Percentiles rank a stretch among this genome's conserved stretches.
Evolutionary conservation across 1,284 basidiomycete species (phyloP).

Genomic region (Irpex sp.): DNA sequence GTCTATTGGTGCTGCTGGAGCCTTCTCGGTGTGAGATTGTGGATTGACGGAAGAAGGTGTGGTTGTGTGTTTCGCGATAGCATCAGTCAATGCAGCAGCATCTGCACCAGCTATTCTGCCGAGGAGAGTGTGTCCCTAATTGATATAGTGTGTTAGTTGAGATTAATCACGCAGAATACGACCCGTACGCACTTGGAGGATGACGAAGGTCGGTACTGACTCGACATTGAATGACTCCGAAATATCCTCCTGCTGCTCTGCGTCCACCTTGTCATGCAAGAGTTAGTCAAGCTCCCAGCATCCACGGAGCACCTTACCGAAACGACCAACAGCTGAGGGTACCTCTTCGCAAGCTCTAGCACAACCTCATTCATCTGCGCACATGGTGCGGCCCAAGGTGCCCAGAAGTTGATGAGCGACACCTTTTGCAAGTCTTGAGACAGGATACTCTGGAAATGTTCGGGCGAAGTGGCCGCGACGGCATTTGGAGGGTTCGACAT

Average conservation of each 20-base stretch:
- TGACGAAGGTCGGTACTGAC: slow-evolving; percentile 84
- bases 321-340: slow-evolving; percentile 71
- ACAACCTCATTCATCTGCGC: slow-evolving; percentile 82
- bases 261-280: slow-evolving; percentile 68
- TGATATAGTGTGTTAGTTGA: slow-evolving; percentile 9
- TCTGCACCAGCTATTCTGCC: slow-evolving; percentile 83
- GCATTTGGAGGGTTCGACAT: slow-evolving; percentile 37
- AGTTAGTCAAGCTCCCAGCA: neutral
- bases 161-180: slow-evolving; percentile 18
- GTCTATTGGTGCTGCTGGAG: slow-evolving; percentile 30
- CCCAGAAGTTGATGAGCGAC: slow-evolving; percentile 91
- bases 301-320: slow-evolving; percentile 43
- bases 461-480: slow-evolving; percentile 55
- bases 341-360: slow-evolving; percentile 66
- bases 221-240: slow-evolving; percentile 93
- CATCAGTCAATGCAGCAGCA: slow-evolving; percentile 60
- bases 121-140: slow-evolving; percentile 87
- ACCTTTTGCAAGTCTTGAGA: slow-evolving; percentile 74
- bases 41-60: slow-evolving; percentile 38
- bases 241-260: slow-evolving; percentile 85
- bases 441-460: slow-evolving; percentile 75
- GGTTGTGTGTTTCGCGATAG: slow-evolving; percentile 56
- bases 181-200: slow-evolving; percentile 62
- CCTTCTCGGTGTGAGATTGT: slow-evolving; percentile 34
- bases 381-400: slow-evolving; percentile 90